Base-by-base conservation (phyloP, 179 eudicot species). In the Silene noctiflora region DNA sequence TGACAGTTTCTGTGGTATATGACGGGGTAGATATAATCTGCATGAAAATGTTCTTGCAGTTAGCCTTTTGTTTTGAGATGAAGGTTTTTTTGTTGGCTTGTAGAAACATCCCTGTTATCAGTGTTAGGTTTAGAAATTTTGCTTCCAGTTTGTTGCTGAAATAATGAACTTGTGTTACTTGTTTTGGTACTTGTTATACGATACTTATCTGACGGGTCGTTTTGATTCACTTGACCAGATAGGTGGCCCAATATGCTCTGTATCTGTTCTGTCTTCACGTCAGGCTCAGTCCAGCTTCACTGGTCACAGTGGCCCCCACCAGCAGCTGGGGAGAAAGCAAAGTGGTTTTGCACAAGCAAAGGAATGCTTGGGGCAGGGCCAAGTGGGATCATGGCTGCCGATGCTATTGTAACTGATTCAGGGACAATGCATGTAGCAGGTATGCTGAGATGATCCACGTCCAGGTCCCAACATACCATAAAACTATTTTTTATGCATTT, bases 351-450 rank as follows among this genome's bases (percentile, higher is more conserved):
- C 85, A 92, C 98, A 39, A 94, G 96, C 86, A 94, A 92, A 85
- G 98, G 98, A 69, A 89, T 94, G 44, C 82, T 94, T 77, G 98
- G 98, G 78, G 98, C 98, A 19, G 98, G 98, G 31, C 98, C 98
- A 24, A 94, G 98, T 78, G 98, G 98, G 56, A 92, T 94, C 51
- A 94, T 94, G 98, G 98, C 97, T 24, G 98, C 98, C 76, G 98
- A 94, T 87, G 98, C 91, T 77, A 91, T 94, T 21, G 85, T 94
- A 73, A 94, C 98, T 19, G 98, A 94, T 69, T 84, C 93, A 51
- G 98, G 98, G 75, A 94, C 94, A 72, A 80, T 94, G 94, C 97
- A 94, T 84, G 91, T 94, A 24, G 98, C 98, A 55, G 98, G 59
- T 53, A 53, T 3, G 0, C n/a, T 14, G 59, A 53, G 59, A 4